Conservation (phyloP, 1,284 basidiomycete species). For the Cystobasidiaceae sp. region DNA sequence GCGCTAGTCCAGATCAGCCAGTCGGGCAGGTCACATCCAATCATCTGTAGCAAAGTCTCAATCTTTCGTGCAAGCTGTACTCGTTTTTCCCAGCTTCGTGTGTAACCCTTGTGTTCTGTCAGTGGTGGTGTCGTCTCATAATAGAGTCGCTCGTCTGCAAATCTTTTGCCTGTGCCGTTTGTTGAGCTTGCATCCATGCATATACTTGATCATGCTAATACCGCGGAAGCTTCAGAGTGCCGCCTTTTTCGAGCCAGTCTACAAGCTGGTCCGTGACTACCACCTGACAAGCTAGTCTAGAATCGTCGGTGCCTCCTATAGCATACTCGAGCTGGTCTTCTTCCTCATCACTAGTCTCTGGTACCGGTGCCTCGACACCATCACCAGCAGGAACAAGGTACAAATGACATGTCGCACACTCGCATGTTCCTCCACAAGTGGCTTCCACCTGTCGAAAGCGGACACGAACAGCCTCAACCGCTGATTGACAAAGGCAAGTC, state of each 20-base stretch:
- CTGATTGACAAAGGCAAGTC: not conserved
- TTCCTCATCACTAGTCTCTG: constrained; percentile 38
- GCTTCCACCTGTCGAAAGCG: constrained; percentile 42
- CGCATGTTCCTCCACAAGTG: constrained; percentile 44
- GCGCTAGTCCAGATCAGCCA: too few relatives aligned
- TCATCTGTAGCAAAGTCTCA: too few relatives aligned
- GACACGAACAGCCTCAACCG: not conserved
- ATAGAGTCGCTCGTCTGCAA: too few relatives aligned
- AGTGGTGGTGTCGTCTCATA: too few relatives aligned
- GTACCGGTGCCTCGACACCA: constrained; percentile 10
- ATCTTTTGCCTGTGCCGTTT: too few relatives aligned
- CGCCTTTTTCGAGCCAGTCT: constrained; percentile 15
- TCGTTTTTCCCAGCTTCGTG: too few relatives aligned
- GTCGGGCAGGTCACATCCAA: too few relatives aligned
- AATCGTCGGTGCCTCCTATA: constrained; percentile 36
- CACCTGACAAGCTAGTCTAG: constrained; percentile 32
- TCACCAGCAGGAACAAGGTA: constrained; percentile 30
- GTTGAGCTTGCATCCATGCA: too few relatives aligned
- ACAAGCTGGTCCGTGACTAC: constrained; percentile 1
- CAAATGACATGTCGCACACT: constrained; percentile 44
- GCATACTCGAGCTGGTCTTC: constrained; percentile 43
- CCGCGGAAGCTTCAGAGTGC: constrained; percentile 5
- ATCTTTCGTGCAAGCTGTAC: too few relatives aligned
- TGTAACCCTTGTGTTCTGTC: too few relatives aligned
- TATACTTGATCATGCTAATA: too few relatives aligned